Evolutionary conservation across 495 filamentous ascomycete genomes (phyloP).

Genomic region (Wilcoxina mikolae): DNA sequence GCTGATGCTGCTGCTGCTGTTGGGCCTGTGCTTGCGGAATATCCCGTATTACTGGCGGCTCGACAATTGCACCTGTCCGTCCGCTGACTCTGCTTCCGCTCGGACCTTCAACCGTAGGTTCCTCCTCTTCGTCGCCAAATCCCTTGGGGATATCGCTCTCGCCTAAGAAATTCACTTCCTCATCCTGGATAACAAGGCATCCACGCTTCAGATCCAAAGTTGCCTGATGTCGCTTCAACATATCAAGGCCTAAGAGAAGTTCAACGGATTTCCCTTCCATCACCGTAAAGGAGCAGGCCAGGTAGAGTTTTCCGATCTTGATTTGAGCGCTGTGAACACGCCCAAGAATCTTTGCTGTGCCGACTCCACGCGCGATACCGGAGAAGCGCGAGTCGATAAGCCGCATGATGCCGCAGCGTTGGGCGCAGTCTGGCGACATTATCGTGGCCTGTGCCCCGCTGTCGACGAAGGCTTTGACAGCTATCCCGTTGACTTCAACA

Average conservation of each 20-base stretch:
- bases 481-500: conserved; percentile 81
- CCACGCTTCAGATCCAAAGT: conserved; percentile 72
- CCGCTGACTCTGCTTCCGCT: conserved; percentile 74
- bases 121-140: conserved; percentile 52
- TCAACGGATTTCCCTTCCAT: conserved; percentile 99
- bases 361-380: conserved; percentile 83
- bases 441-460: conserved; percentile 96
- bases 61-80: conserved; percentile 65
- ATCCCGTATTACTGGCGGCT: conserved; percentile 29
- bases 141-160: conserved; percentile 85
- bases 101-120: conserved; percentile 74
- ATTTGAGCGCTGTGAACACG: conserved; percentile 89
- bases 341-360: conserved; percentile 84
- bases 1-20: conserved; percentile 14
- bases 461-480: conserved; percentile 93
- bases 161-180: conserved; percentile 75
- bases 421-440: conserved; percentile 88
- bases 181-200: conserved; percentile 70
- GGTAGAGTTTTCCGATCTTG: conserved; percentile 72
- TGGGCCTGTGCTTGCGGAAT: conserved; percentile 9
- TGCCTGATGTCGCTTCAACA: conserved; percentile 88
- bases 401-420: conserved; percentile 88
- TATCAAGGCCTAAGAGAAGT: conserved; percentile 82
- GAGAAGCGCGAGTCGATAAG: conserved; percentile 85
- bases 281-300: conserved; percentile 95